Evolutionary conservation across 2,329 filamentous ascomycete species (phyloP), one percentile per base, ranked within the genome.

Genomic region (Arthrocladium fulminans): DNA sequence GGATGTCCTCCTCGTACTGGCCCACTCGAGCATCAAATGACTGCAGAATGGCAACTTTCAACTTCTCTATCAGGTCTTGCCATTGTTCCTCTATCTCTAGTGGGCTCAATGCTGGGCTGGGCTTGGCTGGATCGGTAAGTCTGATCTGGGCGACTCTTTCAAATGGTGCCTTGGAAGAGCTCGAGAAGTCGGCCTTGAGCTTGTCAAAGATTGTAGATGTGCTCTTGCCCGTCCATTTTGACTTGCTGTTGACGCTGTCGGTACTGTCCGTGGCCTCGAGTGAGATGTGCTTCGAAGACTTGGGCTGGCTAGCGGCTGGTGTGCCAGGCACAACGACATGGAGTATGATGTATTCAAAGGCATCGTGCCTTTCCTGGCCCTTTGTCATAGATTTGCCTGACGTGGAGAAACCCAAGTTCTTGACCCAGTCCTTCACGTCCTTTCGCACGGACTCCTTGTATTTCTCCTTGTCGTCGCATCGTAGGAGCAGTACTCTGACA

Each of bases 1-100:
- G 85, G 57, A 98, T 95, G 58, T 98, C 92, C 51, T 96, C 89
- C 65, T 98, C 92, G 64, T 98, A 98, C 60, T 97, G 90, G 17
- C 79, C 81, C 1, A 98, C 92, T 7, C 92, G 80, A 57, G 83
- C 75, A 67, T 97, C 90, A 62, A 98, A 98, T 1, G 89, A 94
- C 4, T 80, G 79, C 22, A 98, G 70, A 45, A 98, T 96, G 22
- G 88, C 73, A 45, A 78, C 81, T 69, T 96, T 96, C 59, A 97
- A 77, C 65, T 94, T 95, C 47, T 80, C 73, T 37, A 97, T 78
- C 19, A 97, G 68, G 60, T 97, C 89, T 24, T 78, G 74, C 83
- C 92, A 94, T 2, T 88, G 86, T 56, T 80, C 81, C 57, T 88
- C 83, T 35, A 85, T 79, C 59, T 97, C 92, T 48, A 85, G 79